These are phyloP conservation scores for Dictyostelium capitatum DNA, from an alignment of 78 protist genomes.

Conservation along the genomic window DNA sequence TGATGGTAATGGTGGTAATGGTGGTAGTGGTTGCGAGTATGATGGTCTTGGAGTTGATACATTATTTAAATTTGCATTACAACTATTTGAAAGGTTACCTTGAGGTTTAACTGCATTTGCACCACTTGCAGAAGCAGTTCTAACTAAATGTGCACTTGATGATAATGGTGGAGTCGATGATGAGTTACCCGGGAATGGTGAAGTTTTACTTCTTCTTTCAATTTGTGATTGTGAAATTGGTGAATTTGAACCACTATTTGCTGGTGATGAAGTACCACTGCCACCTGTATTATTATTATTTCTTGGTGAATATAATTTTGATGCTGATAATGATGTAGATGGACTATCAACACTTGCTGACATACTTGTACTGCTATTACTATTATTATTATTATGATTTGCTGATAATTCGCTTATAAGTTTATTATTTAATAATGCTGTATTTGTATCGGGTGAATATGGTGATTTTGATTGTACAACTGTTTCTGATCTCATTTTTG, in stretches of 20 bases:
- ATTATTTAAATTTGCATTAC: background rate
- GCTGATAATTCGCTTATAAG: background rate
- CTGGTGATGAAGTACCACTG: conserved; percentile 11
- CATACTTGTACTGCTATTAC: background rate
- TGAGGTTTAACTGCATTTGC: conserved; percentile 41
- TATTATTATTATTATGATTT: background rate
- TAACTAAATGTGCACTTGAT: conserved; percentile 1
- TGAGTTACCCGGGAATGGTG: conserved; percentile 41
- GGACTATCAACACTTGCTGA: background rate
- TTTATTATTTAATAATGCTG: background rate
- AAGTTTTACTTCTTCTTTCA: conserved; percentile 40
- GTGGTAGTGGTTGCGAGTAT: background rate
- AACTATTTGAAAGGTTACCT: background rate
- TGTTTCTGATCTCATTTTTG: conserved; percentile 12
- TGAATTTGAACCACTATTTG: background rate
- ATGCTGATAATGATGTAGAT: conserved; percentile 1
- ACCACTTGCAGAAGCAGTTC: conserved; percentile 36
- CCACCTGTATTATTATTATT: no score
- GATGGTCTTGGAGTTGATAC: background rate
- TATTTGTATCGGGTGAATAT: background rate
- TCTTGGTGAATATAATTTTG: background rate
- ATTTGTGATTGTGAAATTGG: conserved; percentile 23
- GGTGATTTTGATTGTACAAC: conserved; percentile 24
- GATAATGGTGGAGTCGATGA: conserved; percentile 29
- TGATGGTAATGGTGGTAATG: no score